Evolutionary conservation across 2,329 filamentous ascomycete species (phyloP).

Genomic region (Paramyrothecium roridum): DNA sequence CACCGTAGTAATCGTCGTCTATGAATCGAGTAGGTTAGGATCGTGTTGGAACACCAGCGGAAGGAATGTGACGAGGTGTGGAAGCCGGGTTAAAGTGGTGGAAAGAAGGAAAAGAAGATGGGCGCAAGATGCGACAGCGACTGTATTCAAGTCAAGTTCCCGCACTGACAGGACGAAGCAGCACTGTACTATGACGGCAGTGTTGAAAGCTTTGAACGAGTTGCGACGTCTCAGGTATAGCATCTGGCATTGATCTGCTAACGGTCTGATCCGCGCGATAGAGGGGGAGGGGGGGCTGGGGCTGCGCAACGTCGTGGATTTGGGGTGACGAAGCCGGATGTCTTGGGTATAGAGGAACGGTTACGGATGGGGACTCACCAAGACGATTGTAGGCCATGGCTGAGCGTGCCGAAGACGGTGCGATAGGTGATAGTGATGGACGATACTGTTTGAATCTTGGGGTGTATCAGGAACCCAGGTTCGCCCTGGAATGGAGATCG

Average conservation of each 20-base stretch:
- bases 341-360: slow-evolving; percentile 5
- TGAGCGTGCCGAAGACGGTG: not conserved
- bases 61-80: not conserved
- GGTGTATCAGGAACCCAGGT: not conserved
- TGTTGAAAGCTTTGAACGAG: not conserved
- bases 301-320: slow-evolving; percentile 7
- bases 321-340: not conserved
- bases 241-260: slow-evolving; percentile 3
- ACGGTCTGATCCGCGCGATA: slow-evolving; percentile 2
- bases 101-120: not conserved
- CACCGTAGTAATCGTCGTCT: slow-evolving; percentile 62
- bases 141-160: not conserved
- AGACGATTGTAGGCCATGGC: slow-evolving; percentile 73
- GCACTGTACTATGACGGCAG: not conserved
- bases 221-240: not conserved
- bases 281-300: slow-evolving; percentile 13
- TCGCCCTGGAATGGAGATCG: too few relatives aligned
- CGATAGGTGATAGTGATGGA: not conserved
- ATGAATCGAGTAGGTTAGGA: not conserved
- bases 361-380: slow-evolving; percentile 25
- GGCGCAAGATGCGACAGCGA: not conserved
- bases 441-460: not conserved
- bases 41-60: not conserved
- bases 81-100: not conserved
- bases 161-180: not conserved